Evolutionary conservation across 2,329 filamentous ascomycete genomes (phyloP).

Genomic region (Paraphaeosphaeria sporulosa): DNA sequence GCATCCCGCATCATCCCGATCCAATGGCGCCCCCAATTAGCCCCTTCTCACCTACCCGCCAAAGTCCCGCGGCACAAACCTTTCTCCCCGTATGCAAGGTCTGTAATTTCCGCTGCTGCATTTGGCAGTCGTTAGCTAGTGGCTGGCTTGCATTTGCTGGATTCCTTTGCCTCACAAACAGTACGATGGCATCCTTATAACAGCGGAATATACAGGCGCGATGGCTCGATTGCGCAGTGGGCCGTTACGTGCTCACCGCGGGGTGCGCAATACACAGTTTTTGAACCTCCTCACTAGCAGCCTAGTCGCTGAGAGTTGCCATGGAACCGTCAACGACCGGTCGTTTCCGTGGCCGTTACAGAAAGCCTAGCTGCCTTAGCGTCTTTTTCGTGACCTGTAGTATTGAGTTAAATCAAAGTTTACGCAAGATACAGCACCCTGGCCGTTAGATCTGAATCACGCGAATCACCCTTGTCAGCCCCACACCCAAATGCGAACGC

Average conservation of each 20-base stretch:
- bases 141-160: constrained; percentile 19
- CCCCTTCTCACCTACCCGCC: constrained; percentile 38
- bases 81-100: constrained; percentile 19
- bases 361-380: constrained; percentile 4
- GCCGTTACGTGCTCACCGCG: constrained; percentile 22
- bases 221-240: constrained; percentile 26
- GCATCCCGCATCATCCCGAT: constrained; percentile 33
- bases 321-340: background rate
- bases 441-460: constrained; percentile 47
- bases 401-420: constrained; percentile 22
- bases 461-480: constrained; percentile 44
- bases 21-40: constrained; percentile 34
- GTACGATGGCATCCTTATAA: constrained; percentile 19
- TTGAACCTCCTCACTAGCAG: background rate
- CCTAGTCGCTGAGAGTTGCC: background rate
- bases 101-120: constrained; percentile 22
- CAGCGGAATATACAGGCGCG: constrained; percentile 35
- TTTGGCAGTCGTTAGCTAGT: constrained; percentile 24
- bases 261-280: constrained; percentile 7
- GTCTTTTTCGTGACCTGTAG: constrained; percentile 18
- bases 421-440: constrained; percentile 40
- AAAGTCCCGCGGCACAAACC: constrained; percentile 22
- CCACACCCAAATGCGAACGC: constrained; percentile 33
- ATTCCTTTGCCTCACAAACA: constrained; percentile 20
- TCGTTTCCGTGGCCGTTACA: constrained; percentile 5